Base-by-base conservation (phyloP, 1,139 yeast species). In the Pichia sp. region DNA sequence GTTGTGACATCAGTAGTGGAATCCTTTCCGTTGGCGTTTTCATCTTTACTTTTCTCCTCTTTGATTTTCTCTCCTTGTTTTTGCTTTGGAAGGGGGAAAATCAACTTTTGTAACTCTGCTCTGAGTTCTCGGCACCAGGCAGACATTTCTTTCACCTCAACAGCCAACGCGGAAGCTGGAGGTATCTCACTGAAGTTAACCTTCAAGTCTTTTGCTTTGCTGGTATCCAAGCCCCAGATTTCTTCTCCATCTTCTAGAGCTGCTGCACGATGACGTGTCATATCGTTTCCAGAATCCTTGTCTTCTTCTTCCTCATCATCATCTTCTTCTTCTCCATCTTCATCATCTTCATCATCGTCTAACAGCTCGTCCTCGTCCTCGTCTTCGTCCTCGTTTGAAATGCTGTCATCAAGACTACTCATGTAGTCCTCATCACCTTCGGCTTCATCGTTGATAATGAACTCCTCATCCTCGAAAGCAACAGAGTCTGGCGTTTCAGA, bases 201-300 rank as follows among this genome's bases (percentile, higher is more conserved):
- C 13, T 60, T 51, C 21, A 57, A 55, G 21, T 53, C 57, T 2
- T 51, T 54, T 21, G 60, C 61, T 31, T 50, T 54, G 23, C 19
- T 16, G 13, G 39, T 9, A 10, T 62, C 62, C 8, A 61, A 50
- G 1, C 64, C 65, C 64, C 67, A 63, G 59, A 41, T 9, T 10
- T 31, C 44, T 23, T 49, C 51, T 3, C 37, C 44, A 2, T 47
- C 48, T 13, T 41, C 47, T 9, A 25, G 28, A 9, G 9, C 9
- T 6, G 28, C 28, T 25, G 8, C 28, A 6, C 9, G 28, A 25
- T 25, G 6, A 6, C 37, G 12, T 50, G 9, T 37, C 47, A 10
- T 44, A 51, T 6, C 34, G 37, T 30, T 5, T 30, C 12, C 34
- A 30, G 10, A 12, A 30, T 30, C 34, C 34, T 8, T n/a, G 4